Conservation (phyloP, 805 yeast species). For the Candida mattraensis region DNA sequence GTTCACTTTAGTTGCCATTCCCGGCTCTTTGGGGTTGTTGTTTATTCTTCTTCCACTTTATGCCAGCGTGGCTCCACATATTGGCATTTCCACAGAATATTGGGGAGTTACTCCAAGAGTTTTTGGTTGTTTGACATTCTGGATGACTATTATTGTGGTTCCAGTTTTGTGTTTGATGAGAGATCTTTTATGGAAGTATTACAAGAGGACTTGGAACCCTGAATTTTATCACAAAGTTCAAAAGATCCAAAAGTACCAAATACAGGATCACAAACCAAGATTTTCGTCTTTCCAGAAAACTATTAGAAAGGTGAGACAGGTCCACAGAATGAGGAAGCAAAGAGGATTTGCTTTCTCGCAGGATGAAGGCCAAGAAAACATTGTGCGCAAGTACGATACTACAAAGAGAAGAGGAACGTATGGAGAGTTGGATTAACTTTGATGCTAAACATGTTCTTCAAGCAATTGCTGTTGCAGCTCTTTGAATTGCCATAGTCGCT, state of each 20-base stretch:
- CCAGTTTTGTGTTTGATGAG: slow-evolving; percentile 78
- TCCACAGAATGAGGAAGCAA: slow-evolving; percentile 96
- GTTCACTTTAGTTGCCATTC: slow-evolving; percentile 87
- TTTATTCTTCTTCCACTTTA: slow-evolving; percentile 82
- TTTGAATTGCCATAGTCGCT: slow-evolving; percentile 4
- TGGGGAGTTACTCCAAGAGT: slow-evolving; percentile 74
- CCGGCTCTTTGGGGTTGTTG: slow-evolving; percentile 90
- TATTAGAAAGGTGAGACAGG: slow-evolving; percentile 95
- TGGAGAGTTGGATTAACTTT: slow-evolving; percentile 31
- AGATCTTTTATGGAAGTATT: slow-evolving; percentile 93
- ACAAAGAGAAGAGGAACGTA: slow-evolving; percentile 57
- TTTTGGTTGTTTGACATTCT: slow-evolving; percentile 75
- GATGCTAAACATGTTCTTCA: slow-evolving; percentile 1
- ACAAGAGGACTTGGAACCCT: slow-evolving; percentile 87
- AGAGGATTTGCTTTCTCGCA: slow-evolving; percentile 98
- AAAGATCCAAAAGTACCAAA: slow-evolving; percentile 93
- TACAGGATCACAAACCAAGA: slow-evolving; percentile 92
- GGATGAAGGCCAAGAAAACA: slow-evolving; percentile 88
- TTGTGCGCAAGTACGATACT: slow-evolving; percentile 93
- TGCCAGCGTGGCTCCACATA: slow-evolving; percentile 79
- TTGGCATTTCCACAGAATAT: slow-evolving; percentile 80
- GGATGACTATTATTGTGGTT: slow-evolving; percentile 78
- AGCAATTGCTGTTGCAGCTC: slow-evolving; percentile 2
- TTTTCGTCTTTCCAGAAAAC: slow-evolving; percentile 97
- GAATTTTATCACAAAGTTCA: slow-evolving; percentile 94